Percentiles rank a stretch among this genome's conserved stretches.
Conservation (phyloP, 1,284 basidiomycete species). For the Athelia psychrophila region DNA sequence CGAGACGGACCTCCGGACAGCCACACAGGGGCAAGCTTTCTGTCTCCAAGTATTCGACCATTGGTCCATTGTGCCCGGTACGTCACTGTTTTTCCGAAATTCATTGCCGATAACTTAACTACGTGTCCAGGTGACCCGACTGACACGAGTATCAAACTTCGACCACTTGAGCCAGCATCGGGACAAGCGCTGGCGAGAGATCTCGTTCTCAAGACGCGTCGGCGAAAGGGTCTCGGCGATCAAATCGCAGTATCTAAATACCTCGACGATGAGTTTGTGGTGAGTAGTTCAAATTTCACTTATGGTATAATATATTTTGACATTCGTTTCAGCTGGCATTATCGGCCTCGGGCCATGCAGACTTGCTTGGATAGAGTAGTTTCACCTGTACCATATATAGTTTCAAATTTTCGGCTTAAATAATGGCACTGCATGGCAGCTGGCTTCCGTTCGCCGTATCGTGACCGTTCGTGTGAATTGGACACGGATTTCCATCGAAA, state of each 20-base stretch:
- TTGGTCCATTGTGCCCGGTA: constrained; percentile 96
- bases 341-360: constrained; percentile 88
- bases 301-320: constrained; percentile 11
- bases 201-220: constrained; percentile 92
- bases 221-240: constrained; percentile 93
- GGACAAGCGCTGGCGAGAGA: constrained; percentile 91
- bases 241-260: constrained; percentile 94
- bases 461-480: constrained; percentile 31
- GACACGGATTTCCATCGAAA: constrained; percentile 15
- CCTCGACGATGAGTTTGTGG: constrained; percentile 91
- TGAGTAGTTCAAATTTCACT: constrained; percentile 40
- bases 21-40: constrained; percentile 97
- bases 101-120: constrained; percentile 4
- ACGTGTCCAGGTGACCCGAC: constrained; percentile 80
- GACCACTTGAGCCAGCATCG: constrained; percentile 95
- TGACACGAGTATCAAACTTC: constrained; percentile 91
- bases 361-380: constrained; percentile 67
- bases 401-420: neutral
- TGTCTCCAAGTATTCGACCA: constrained; percentile 96
- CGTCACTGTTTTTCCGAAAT: constrained; percentile 17
- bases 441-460: too few relatives aligned
- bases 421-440: constrained; percentile 14
- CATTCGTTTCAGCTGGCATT: constrained; percentile 63
- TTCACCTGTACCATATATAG: neutral
- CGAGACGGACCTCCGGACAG: constrained; percentile 96